phyloP scores from a whole-genome alignment of 2,329 filamentous ascomycete genomes.

The Trichoderma sp. region DNA sequence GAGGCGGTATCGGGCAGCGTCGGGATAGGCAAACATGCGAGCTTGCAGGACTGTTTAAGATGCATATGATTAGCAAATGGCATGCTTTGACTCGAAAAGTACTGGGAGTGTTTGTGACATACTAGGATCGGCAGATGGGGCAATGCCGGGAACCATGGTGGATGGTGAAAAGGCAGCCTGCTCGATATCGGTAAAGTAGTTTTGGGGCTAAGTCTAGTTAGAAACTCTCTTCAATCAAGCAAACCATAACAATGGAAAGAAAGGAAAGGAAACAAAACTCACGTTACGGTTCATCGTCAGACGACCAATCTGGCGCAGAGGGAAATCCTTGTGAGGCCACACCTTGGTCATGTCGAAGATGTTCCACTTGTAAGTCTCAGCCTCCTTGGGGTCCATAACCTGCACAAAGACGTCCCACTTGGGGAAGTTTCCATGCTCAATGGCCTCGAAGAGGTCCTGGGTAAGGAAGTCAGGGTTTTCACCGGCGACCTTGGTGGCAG shows the following conservation, averaged over 20 bases:
- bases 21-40: slow-evolving; percentile 48
- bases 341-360: slow-evolving; percentile 70
- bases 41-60: slow-evolving; percentile 39
- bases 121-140: slow-evolving; percentile 44
- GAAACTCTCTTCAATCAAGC: neutral
- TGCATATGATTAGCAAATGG: neutral
- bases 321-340: slow-evolving; percentile 64
- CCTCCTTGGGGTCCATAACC: slow-evolving; percentile 50
- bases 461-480: slow-evolving; percentile 51
- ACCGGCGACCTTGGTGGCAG: slow-evolving; percentile 36
- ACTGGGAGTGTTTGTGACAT: neutral
- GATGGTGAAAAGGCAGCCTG: slow-evolving; percentile 51
- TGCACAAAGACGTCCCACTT: slow-evolving; percentile 53
- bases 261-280: slow-evolving; percentile 47
- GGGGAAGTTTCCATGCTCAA: slow-evolving; percentile 43
- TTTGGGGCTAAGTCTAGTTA: slow-evolving; percentile 38
- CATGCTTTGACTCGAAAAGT: neutral
- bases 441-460: slow-evolving; percentile 39
- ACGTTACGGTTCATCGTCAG: slow-evolving; percentile 66
- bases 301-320: slow-evolving; percentile 62
- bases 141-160: slow-evolving; percentile 49
- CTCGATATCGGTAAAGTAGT: slow-evolving; percentile 50
- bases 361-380: slow-evolving; percentile 53
- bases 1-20: slow-evolving; percentile 51
- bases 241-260: neutral